These are phyloP conservation scores for Imleria badia DNA, from an alignment of 768 basidiomycete genomes.

Conservation along the genomic window DNA sequence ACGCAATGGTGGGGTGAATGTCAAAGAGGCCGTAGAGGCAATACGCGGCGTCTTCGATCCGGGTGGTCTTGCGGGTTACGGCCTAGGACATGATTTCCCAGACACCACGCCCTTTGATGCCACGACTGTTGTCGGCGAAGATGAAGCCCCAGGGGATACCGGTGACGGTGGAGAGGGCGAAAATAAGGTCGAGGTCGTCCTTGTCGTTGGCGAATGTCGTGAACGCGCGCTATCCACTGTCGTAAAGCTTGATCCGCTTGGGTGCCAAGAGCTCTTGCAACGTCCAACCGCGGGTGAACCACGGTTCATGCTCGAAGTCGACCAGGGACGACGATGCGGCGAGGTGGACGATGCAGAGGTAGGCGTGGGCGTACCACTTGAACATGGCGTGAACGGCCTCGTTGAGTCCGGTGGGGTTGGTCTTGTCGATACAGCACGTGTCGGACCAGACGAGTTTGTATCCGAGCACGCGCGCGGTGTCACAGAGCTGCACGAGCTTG, in stretches of 20 bases:
- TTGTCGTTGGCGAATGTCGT: slow-evolving; percentile 19
- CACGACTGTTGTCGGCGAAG: slow-evolving; percentile 19
- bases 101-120: slow-evolving; percentile 12
- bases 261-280: slow-evolving; percentile 31
- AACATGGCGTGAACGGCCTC: slow-evolving; percentile 35
- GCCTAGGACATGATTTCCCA: slow-evolving; percentile 34
- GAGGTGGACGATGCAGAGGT: slow-evolving; percentile 31
- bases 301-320: slow-evolving; percentile 22
- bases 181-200: slow-evolving; percentile 4
- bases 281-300: slow-evolving; percentile 29
- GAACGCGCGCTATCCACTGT: slow-evolving; percentile 21
- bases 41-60: slow-evolving; percentile 30
- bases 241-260: slow-evolving; percentile 26
- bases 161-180: slow-evolving; percentile 13
- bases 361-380: slow-evolving; percentile 30
- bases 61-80: slow-evolving; percentile 27
- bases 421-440: slow-evolving; percentile 32
- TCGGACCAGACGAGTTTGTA: slow-evolving; percentile 30
- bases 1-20: slow-evolving; percentile 22
- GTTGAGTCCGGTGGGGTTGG: slow-evolving; percentile 24
- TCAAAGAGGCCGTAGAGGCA: slow-evolving; percentile 29
- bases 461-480: slow-evolving; percentile 18
- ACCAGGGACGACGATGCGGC: slow-evolving; percentile 9
- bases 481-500: slow-evolving; percentile 23
- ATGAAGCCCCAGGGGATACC: slow-evolving; percentile 17